Base-by-base conservation (phyloP, 495 filamentous ascomycete genomes). In the Penicillium mononematosum region DNA sequence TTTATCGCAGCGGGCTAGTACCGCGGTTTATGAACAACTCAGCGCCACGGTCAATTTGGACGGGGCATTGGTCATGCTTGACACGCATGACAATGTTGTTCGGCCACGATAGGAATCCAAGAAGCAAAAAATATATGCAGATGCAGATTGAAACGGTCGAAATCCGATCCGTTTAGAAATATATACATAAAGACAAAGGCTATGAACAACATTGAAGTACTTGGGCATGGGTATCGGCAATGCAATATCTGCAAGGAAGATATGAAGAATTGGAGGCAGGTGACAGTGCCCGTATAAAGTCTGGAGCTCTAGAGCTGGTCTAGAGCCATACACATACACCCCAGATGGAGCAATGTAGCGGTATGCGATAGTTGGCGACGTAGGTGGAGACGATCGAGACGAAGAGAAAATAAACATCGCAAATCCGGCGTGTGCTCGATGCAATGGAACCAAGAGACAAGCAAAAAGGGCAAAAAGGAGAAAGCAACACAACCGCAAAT, bases 161-260 rank as follows among this genome's bases (percentile, higher is more conserved):
- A 31, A 46, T 36, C 22, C 22, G n/a, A 47, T 55, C 31, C 52
- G n/a, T 36, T 22, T 8, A 16, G 38, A 20, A 17, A n/a, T 55
- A 55, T 55, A 47, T 55, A 55, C 43, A 55, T 31, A 47, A 56
- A 20, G 50, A 38, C 0, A 42, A 27, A 24, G 16, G 22, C 22
- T 52, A 53, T 58, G 12, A 46, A 58, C 48, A 58, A 25, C 24
- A 5, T 25, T 25, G 24, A 25, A 41, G 17, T n/a, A 29, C n/a
- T 46, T 20, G 48, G 47, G 42, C 42, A 52, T 17, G 47, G 55
- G 55, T 58, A 58, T 58, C 55, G 55, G 55, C 55, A 46, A 50
- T 58, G 55, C 48, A 58, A 58, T 57, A 44, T 58, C 34, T 45
- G 55, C 47, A 44, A 48, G 44, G 22, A 32, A 36, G 44, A 42